Base-by-base conservation (phyloP, 345 rosid species). In the Clarkia xantiana region DNA sequence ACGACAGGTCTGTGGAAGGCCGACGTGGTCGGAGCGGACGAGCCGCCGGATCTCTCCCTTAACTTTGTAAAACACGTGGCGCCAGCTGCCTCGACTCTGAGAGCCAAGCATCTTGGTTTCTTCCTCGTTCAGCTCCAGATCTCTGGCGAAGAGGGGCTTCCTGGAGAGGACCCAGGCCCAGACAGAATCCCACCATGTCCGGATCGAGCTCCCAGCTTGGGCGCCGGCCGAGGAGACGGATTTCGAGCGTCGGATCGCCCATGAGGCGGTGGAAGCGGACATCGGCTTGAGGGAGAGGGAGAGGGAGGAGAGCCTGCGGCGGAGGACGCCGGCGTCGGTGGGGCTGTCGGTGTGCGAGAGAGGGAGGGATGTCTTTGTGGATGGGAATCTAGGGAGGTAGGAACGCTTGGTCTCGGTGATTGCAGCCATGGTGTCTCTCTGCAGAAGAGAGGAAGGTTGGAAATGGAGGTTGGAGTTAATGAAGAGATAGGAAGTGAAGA, bases 171-270 rank as follows among this genome's bases (percentile, higher is more conserved):
- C 65, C 95, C 95, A 85, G n/a, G 84, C 66, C 77, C 94, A 77
- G 23, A 85, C 72, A 90, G 81, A 80, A 47, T 75, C 77, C 94
- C 95, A 85, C 88, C 97, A 90, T 52, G 73, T 73, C 61, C 74
- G 68, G 14, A 81, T 57, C 25, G 91, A 85, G 59, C 57, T 70
- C 0, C 80, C 79, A 0, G 80, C 81, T 47, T 68, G 56, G 3
- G 70, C 75, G 38, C 84, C 89, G 76, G 74, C 64, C 52, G 83
- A 74, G 4, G 84, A 66, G 9, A 79, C 65, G 0, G 97, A 85
- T 55, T 79, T 80, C 36, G 90, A 79, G 68, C 82, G 61, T 10
- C 62, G 81, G 40, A 75, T 70, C 1, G 73, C 66, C 82, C 86
- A 76, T 10, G 76, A 60, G 44, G 62, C 44, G 29, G 77, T 44